These are phyloP conservation scores for Rhynchosporium secalis DNA, from an alignment of 2,329 filamentous ascomycete genomes.

Conservation along the genomic window DNA sequence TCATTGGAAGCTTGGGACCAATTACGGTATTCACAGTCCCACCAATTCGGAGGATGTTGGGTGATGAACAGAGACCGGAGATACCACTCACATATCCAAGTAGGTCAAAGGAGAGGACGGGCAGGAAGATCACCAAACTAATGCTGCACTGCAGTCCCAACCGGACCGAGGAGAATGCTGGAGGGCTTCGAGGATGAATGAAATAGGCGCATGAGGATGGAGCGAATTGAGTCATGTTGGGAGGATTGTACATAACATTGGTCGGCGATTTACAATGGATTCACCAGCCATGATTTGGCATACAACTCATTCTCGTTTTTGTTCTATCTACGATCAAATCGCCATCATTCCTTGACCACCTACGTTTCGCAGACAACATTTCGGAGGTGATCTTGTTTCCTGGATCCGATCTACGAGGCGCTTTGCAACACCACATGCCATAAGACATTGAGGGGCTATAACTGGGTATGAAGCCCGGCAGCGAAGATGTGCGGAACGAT, in stretches of 20 bases:
- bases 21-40: conserved; percentile 69
- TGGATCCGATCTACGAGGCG: too few relatives aligned
- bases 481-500: too few relatives aligned
- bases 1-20: conserved; percentile 74
- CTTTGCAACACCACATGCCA: too few relatives aligned
- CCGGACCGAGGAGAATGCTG: conserved; percentile 58
- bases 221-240: not conserved
- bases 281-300: conserved; percentile 8
- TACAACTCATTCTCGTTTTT: not conserved
- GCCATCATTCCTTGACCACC: too few relatives aligned
- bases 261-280: conserved; percentile 24
- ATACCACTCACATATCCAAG: conserved; percentile 92
- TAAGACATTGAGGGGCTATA: too few relatives aligned
- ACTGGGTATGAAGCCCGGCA: too few relatives aligned
- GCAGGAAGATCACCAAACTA: conserved; percentile 21
- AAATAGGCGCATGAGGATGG: not conserved
- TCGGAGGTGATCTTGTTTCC: too few relatives aligned
- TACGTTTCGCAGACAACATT: too few relatives aligned
- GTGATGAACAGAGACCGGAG: conserved; percentile 68
- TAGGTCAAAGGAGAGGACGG: conserved; percentile 52
- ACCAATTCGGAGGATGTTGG: conserved; percentile 69
- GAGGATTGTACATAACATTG: conserved; percentile 22
- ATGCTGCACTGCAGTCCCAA: conserved; percentile 49
- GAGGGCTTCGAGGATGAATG: conserved; percentile 58
- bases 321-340: not conserved